These are phyloP conservation scores for Macrolepiota albuminosa DNA, from an alignment of 768 basidiomycete species.

Conservation along the genomic window DNA sequence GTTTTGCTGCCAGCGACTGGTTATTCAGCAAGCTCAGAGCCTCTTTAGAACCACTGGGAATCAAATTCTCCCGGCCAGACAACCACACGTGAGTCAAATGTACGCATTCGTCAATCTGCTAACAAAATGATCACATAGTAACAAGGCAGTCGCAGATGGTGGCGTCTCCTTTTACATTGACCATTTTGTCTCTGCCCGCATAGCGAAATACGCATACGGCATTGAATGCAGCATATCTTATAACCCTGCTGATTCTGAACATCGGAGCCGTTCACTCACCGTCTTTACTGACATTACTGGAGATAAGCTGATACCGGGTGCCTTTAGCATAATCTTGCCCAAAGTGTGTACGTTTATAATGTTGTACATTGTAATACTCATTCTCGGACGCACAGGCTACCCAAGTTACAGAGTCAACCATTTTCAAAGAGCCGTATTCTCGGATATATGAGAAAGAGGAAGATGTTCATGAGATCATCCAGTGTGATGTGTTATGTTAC, in stretches of 20 bases:
- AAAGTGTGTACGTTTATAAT: conserved; percentile 12
- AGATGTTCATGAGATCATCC: not conserved
- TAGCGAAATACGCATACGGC: conserved; percentile 15
- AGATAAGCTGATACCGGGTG: conserved; percentile 5
- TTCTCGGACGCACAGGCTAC: conserved; percentile 24
- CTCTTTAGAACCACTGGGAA: conserved; percentile 26
- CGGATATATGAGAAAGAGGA: not conserved
- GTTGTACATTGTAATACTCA: too few relatives aligned
- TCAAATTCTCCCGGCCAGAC: conserved; percentile 39
- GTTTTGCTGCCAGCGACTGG: conserved; percentile 48
- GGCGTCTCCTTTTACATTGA: conserved; percentile 17
- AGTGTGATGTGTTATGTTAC: conserved; percentile 16
- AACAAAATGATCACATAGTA: not conserved
- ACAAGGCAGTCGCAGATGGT: conserved; percentile 18
- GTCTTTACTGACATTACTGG: conserved; percentile 2
- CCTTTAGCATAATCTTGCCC: conserved; percentile 22
- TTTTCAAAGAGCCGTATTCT: conserved; percentile 15
- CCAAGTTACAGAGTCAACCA: conserved; percentile 22
- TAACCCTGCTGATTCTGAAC: conserved; percentile 7
- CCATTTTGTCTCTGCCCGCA: conserved; percentile 14
- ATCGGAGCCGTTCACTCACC: conserved; percentile 1
- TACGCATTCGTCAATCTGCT: too few relatives aligned
- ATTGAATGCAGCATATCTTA: not conserved
- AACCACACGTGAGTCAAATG: conserved; percentile 36
- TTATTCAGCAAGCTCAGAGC: conserved; percentile 36